phyloP scores from a whole-genome alignment of 192 early-diverging fungal species.

The Mortierella hygrophila region DNA sequence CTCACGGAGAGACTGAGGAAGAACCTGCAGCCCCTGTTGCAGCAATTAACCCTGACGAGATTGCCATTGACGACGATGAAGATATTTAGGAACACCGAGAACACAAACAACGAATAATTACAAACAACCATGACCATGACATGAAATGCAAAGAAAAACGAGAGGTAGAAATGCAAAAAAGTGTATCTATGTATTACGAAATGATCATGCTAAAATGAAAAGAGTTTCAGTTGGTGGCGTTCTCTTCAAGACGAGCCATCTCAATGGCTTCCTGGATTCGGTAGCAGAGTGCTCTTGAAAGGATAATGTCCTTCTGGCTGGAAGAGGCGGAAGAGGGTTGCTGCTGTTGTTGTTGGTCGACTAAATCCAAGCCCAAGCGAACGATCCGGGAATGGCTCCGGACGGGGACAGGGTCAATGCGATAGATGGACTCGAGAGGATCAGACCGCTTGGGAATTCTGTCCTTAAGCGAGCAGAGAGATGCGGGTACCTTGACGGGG shows the following conservation, averaged over 20 bases:
- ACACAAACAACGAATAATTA: background rate
- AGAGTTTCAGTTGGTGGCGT: background rate
- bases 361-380: constrained; percentile 19
- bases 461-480: constrained; percentile 1
- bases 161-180: constrained; percentile 3
- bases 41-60: constrained; percentile 75
- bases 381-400: constrained; percentile 38
- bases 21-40: constrained; percentile 20
- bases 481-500: constrained; percentile 19
- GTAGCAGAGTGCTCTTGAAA: constrained; percentile 47
- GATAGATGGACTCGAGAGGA: constrained; percentile 32
- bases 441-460: constrained; percentile 31
- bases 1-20: constrained; percentile 27
- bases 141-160: no score
- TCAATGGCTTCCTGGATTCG: constrained; percentile 39
- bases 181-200: background rate
- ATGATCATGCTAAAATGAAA: background rate
- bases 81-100: constrained; percentile 38
- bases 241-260: constrained; percentile 15
- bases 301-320: constrained; percentile 25
- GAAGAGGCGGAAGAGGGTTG: background rate
- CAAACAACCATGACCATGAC: background rate
- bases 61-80: constrained; percentile 75
- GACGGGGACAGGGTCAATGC: constrained; percentile 37
- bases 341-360: background rate